A percentile compares a stretch with the other conserved stretches of the same genome.
These are phyloP conservation scores for Fusarium tricinctum DNA, from an alignment of 2,329 filamentous ascomycete genomes.

Conservation along the genomic window DNA sequence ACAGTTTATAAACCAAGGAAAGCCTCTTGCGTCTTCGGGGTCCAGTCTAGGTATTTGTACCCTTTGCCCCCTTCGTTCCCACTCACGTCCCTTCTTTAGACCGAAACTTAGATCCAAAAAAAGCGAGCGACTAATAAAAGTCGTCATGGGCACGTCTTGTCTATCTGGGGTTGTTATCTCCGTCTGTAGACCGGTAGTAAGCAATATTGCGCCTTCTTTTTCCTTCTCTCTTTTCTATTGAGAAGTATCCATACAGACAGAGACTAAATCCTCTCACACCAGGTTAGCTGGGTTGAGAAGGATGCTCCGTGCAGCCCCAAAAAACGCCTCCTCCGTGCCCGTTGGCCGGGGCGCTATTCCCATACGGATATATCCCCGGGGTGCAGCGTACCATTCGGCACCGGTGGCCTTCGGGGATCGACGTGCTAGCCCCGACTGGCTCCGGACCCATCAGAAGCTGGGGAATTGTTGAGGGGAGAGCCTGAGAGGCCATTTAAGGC, in stretches of 20 bases:
- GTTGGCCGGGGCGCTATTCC: constrained; percentile 42
- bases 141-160: constrained; percentile 21
- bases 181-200: constrained; percentile 23
- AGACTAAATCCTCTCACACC: not conserved
- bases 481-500: not conserved
- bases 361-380: constrained; percentile 47
- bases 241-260: too few relatives aligned
- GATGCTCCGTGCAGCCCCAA: not conserved
- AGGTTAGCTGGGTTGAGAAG: not conserved
- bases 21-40: not conserved
- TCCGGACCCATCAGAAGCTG: constrained; percentile 19
- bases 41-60: constrained; percentile 3
- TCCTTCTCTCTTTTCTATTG: not conserved
- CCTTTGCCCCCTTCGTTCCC: not conserved
- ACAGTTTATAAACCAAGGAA: not conserved
- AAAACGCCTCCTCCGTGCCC: not conserved
- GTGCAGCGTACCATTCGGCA: constrained; percentile 22
- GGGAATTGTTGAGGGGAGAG: constrained; percentile 5
- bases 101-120: not conserved
- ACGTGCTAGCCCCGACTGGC: constrained; percentile 9
- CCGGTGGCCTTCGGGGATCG: constrained; percentile 41
- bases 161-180: constrained; percentile 39
- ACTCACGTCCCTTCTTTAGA: not conserved
- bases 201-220: not conserved
- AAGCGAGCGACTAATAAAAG: not conserved